Percentiles rank a stretch among this genome's conserved stretches.
These are phyloP conservation scores for Carex kokanica DNA, from an alignment of 176 grass and related monocot genomes.

Conservation along the genomic window DNA sequence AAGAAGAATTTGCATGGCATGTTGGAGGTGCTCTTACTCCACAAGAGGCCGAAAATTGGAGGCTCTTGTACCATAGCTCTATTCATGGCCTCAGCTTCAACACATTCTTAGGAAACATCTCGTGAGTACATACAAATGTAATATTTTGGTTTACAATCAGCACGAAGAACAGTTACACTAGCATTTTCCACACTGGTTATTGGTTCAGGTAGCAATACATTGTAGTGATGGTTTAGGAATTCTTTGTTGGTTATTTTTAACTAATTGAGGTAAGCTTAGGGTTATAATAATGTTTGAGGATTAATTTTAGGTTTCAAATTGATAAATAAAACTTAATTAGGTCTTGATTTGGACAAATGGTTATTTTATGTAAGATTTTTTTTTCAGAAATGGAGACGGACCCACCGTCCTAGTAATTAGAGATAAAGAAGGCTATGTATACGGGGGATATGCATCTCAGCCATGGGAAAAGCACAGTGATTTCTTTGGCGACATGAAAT, in stretches of 20 bases:
- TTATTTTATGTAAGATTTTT: neutral
- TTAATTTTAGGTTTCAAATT: neutral
- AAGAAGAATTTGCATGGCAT: conserved; percentile 88
- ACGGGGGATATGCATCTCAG: conserved; percentile 84
- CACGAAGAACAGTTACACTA: neutral
- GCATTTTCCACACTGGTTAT: neutral
- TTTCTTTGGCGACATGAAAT: conserved; percentile 97
- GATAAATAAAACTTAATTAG: neutral
- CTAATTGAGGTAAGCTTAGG: neutral
- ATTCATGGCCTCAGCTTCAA: conserved; percentile 91
- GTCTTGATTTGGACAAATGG: neutral
- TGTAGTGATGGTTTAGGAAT: neutral
- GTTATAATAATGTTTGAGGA: neutral
- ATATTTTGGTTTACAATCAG: conserved; percentile 3
- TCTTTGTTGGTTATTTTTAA: neutral
- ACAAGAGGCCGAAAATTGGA: conserved; percentile 70
- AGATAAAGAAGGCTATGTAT: conserved; percentile 77
- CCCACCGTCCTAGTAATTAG: conserved; percentile 79
- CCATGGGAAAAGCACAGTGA: conserved; percentile 84
- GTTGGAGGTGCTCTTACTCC: conserved; percentile 82
- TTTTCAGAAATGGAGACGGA: conserved; percentile 50
- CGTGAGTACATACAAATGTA: conserved; percentile 48
- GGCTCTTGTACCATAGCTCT: conserved; percentile 84
- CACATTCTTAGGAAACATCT: conserved; percentile 90
- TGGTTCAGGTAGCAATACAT: neutral